These are phyloP conservation scores for Talaromyces atroroseus DNA, from an alignment of 2,329 filamentous ascomycete genomes.

Conservation along the genomic window DNA sequence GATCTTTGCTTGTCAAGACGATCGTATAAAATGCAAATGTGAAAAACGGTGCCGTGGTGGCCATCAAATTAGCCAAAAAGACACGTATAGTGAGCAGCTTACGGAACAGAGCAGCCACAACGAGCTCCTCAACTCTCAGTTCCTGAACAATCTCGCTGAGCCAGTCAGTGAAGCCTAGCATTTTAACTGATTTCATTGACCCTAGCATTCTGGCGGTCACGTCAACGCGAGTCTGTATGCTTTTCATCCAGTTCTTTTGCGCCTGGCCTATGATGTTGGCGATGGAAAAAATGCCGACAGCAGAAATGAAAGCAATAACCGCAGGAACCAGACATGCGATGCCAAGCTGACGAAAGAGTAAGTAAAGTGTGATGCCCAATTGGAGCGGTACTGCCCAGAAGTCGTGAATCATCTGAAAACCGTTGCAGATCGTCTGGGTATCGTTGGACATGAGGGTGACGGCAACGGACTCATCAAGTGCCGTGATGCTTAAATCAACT, in stretches of 20 bases:
- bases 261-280: conserved; percentile 8
- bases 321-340: conserved; percentile 41
- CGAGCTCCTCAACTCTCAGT: conserved; percentile 37
- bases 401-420: conserved; percentile 39
- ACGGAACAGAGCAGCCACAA: conserved; percentile 37
- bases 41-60: conserved; percentile 32
- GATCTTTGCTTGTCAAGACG: conserved; percentile 5
- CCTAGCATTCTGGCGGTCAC: conserved; percentile 43
- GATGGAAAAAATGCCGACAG: conserved; percentile 7
- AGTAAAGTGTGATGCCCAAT: conserved; percentile 41
- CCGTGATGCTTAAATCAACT: conserved; percentile 26
- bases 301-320: conserved; percentile 25
- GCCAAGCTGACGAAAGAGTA: conserved; percentile 38
- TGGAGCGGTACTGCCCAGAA: conserved; percentile 43
- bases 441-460: conserved; percentile 44
- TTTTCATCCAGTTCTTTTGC: conserved; percentile 12
- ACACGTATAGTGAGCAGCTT: conserved; percentile 37
- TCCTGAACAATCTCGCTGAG: conserved; percentile 35
- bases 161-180: conserved; percentile 43
- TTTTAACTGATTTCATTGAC: conserved; percentile 50
- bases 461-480: conserved; percentile 32
- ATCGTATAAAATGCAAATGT: conserved; percentile 21
- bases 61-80: conserved; percentile 26
- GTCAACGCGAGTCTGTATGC: conserved; percentile 10
- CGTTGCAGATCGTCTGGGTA: conserved; percentile 38